These are phyloP conservation scores for Bolboschoenus planiculmis DNA, from an alignment of 176 grass and related monocot species.

Conservation along the genomic window DNA sequence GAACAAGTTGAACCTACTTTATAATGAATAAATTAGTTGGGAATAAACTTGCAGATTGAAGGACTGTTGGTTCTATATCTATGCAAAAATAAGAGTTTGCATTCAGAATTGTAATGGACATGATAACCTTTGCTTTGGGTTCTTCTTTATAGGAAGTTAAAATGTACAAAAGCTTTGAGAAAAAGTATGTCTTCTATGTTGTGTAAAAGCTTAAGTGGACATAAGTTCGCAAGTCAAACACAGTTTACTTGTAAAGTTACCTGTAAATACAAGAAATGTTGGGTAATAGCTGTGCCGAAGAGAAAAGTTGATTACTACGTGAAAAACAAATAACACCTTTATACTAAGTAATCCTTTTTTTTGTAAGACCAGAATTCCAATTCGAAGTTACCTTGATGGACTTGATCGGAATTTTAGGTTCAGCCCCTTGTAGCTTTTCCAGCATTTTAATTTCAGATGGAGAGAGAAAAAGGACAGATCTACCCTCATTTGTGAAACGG, in stretches of 20 bases:
- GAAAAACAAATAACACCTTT: not conserved
- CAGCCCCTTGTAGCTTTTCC: conserved; percentile 61
- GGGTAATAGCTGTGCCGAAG: not conserved
- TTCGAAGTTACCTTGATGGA: conserved; percentile 23
- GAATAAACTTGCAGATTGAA: not conserved
- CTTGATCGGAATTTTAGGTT: conserved; percentile 80
- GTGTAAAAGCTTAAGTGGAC: not conserved
- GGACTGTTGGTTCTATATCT: not conserved
- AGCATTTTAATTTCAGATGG: conserved; percentile 81
- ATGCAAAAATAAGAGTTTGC: not conserved
- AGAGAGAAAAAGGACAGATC: conserved; percentile 67
- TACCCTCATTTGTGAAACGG: conserved; percentile 75
- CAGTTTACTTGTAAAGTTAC: not conserved
- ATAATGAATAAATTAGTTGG: not conserved
- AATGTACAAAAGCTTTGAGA: not conserved
- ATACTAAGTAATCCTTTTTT: not conserved
- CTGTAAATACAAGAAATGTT: not conserved
- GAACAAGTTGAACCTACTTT: not conserved
- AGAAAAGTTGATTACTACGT: not conserved
- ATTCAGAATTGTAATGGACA: not conserved
- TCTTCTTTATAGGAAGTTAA: not conserved
- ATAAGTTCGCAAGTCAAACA: not conserved
- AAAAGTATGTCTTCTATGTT: not conserved
- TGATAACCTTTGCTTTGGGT: not conserved
- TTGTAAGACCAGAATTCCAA: not conserved